A percentile compares a stretch with the other conserved stretches of the same genome.
Evolutionary conservation across 2,329 filamentous ascomycete species (phyloP).

Genomic region (Aspergillus neotritici): DNA sequence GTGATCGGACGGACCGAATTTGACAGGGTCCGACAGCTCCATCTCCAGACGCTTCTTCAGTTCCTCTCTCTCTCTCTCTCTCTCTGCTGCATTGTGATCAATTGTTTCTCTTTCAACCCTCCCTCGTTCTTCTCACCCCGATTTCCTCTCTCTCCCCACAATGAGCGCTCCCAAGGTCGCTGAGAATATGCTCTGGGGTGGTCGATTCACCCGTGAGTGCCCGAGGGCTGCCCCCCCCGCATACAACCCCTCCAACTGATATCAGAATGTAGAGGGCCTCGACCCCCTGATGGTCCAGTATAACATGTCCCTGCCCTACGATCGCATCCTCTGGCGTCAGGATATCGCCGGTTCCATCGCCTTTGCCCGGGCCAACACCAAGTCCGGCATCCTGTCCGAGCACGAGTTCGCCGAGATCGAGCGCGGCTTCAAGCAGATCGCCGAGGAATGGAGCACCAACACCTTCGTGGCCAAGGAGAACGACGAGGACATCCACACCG

Average conservation of each 20-base stretch:
- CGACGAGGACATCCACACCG: conserved; percentile 61
- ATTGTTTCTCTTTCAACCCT: neutral
- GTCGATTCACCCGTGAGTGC: conserved; percentile 53
- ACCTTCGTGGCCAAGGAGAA: conserved; percentile 35
- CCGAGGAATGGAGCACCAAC: conserved; percentile 39
- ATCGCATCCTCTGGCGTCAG: conserved; percentile 70
- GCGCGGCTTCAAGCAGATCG: conserved; percentile 58
- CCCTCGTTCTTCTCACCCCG: neutral
- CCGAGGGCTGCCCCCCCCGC: conserved; percentile 5
- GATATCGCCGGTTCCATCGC: conserved; percentile 77
- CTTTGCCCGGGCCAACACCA: conserved; percentile 73
- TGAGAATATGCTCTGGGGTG: conserved; percentile 56
- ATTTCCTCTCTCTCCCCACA: conserved; percentile 12
- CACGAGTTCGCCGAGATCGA: conserved; percentile 72
- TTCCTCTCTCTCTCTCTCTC: neutral
- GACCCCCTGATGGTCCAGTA: conserved; percentile 83
- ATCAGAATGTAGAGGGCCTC: conserved; percentile 59
- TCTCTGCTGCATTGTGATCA: neutral
- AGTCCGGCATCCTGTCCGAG: conserved; percentile 65
- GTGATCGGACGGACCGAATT: neutral
- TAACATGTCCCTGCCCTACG: conserved; percentile 75
- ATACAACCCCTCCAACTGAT: conserved; percentile 17
- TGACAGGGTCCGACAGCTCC: no score
- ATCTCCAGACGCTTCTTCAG: no score
- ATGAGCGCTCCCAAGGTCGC: conserved; percentile 37